Percentiles rank a stretch among this genome's conserved stretches.
These are phyloP conservation scores for Blastobotrys proliferans DNA, from an alignment of 1,139 yeast genomes.

Conservation along the genomic window DNA sequence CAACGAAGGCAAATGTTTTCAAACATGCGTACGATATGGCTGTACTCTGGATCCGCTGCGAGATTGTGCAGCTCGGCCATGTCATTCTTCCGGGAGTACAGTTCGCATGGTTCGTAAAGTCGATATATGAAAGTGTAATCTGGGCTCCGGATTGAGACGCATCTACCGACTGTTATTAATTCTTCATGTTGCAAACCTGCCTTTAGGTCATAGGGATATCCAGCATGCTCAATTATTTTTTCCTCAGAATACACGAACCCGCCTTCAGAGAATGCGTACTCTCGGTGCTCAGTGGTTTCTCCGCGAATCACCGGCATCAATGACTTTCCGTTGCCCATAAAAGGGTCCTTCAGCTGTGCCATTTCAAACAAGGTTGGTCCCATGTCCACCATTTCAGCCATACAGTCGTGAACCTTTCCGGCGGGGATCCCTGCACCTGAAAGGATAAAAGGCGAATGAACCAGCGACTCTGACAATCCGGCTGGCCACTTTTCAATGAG, in stretches of 20 bases:
- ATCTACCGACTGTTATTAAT: neutral
- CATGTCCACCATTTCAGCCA: slow-evolving; percentile 5
- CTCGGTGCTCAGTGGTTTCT: neutral
- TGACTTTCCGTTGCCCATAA: neutral
- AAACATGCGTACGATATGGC: neutral
- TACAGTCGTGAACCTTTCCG: slow-evolving; percentile 1
- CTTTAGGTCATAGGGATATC: slow-evolving; percentile 1
- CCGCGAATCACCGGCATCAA: neutral
- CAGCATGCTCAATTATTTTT: neutral
- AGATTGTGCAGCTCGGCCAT: slow-evolving; percentile 2
- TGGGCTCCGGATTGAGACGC: neutral
- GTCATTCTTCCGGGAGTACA: neutral
- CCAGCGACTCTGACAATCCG: slow-evolving; percentile 1
- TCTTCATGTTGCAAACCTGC: neutral
- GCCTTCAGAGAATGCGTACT: slow-evolving; percentile 4
- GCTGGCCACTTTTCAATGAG: slow-evolving; percentile 2
- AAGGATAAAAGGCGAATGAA: slow-evolving; percentile 1
- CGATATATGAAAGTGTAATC: neutral
- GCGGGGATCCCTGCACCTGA: neutral
- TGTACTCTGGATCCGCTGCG: neutral
- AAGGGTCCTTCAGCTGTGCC: neutral
- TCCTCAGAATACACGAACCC: neutral
- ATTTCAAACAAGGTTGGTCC: slow-evolving; percentile 3
- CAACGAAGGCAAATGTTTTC: neutral
- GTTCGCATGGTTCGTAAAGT: neutral